phyloP scores from a whole-genome alignment of 768 basidiomycete species.

The Amanita pallidorosea region DNA sequence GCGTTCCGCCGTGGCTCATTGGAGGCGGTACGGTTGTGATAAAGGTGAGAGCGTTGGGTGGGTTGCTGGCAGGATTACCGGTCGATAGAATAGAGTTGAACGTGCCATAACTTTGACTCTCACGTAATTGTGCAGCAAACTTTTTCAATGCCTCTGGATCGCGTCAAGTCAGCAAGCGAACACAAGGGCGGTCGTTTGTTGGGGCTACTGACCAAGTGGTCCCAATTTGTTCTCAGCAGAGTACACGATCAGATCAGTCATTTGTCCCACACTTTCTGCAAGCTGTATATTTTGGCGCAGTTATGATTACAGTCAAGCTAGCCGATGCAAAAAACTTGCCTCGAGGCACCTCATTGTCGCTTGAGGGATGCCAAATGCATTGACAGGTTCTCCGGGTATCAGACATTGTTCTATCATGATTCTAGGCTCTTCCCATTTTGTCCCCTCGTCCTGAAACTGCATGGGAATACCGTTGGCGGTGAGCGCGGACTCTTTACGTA shows the following conservation, averaged over 20 bases:
- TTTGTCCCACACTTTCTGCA: slow-evolving; percentile 73
- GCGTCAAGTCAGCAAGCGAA: slow-evolving; percentile 4
- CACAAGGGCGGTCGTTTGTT: not conserved
- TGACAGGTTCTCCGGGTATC: slow-evolving; percentile 78
- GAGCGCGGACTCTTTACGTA: slow-evolving; percentile 15
- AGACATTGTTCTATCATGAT: slow-evolving; percentile 46
- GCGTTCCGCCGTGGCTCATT: slow-evolving; percentile 22
- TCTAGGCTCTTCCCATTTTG: slow-evolving; percentile 58
- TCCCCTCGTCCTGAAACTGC: slow-evolving; percentile 36
- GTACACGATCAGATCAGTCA: slow-evolving; percentile 68
- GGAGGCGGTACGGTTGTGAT: slow-evolving; percentile 6
- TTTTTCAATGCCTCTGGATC: slow-evolving; percentile 29
- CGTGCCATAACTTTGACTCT: slow-evolving; percentile 16
- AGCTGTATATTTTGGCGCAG: slow-evolving; percentile 30
- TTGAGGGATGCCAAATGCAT: slow-evolving; percentile 82
- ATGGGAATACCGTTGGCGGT: slow-evolving; percentile 15
- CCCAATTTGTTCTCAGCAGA: slow-evolving; percentile 44
- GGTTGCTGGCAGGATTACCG: slow-evolving; percentile 6
- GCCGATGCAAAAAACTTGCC: slow-evolving; percentile 25
- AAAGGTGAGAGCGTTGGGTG: slow-evolving; percentile 13
- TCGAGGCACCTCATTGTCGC: slow-evolving; percentile 86
- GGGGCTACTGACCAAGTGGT: slow-evolving; percentile 47
- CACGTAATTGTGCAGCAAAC: slow-evolving; percentile 28
- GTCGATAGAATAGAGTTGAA: slow-evolving; percentile 5
- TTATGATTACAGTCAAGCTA: not conserved